A percentile compares a stretch with the other conserved stretches of the same genome.
These are phyloP conservation scores for Neurospora sp. DNA, from an alignment of 495 filamentous ascomycete genomes.

Conservation along the genomic window DNA sequence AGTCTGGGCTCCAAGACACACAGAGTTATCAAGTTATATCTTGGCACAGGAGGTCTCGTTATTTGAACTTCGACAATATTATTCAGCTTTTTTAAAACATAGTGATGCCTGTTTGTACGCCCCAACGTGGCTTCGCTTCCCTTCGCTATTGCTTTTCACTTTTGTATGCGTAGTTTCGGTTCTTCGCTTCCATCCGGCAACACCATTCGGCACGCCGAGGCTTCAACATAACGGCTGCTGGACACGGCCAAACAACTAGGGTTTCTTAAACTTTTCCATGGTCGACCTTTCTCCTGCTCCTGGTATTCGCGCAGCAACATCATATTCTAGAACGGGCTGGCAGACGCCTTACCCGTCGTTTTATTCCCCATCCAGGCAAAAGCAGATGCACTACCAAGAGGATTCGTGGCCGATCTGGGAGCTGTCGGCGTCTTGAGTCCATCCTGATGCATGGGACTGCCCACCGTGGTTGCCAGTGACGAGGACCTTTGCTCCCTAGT, in stretches of 20 bases:
- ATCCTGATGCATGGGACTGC: constrained; percentile 3
- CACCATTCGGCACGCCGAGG: neutral
- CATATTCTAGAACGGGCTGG: neutral
- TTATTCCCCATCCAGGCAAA: constrained; percentile 68
- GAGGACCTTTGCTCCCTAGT: constrained; percentile 17
- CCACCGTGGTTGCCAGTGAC: constrained; percentile 6
- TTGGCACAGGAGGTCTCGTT: neutral
- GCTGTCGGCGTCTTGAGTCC: constrained; percentile 24
- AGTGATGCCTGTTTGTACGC: neutral
- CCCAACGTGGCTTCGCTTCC: neutral
- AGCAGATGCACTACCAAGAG: constrained; percentile 83
- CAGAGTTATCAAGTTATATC: neutral
- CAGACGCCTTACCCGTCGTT: neutral
- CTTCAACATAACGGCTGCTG: neutral
- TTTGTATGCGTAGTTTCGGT: neutral
- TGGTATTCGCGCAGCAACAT: neutral
- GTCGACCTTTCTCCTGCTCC: neutral
- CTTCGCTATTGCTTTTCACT: neutral
- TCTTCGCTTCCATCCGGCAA: neutral
- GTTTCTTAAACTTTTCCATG: neutral
- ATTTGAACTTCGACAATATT: neutral
- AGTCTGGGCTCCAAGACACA: neutral
- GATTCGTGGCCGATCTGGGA: constrained; percentile 51
- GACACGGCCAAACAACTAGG: neutral
- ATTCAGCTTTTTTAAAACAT: neutral